Conservation (phyloP, 192 early-diverging fungal species). For the Entomortierella beljakovae region DNA sequence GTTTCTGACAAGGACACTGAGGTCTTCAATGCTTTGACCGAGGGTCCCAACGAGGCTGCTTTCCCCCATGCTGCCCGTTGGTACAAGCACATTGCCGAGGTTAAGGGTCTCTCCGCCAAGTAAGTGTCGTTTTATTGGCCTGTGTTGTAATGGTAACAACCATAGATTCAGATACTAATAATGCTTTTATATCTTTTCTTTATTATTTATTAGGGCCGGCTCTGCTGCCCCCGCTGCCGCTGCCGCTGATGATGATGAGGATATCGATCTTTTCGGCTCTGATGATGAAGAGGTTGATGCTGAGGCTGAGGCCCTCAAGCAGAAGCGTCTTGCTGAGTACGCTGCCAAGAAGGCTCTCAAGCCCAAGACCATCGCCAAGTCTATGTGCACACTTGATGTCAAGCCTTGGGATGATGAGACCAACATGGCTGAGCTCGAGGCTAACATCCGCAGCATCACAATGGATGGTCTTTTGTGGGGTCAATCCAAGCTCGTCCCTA, state of each 20-base stretch:
- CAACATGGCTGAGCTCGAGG: slow-evolving; percentile 82
- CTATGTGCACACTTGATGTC: slow-evolving; percentile 91
- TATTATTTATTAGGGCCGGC: slow-evolving; percentile 61
- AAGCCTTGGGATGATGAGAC: slow-evolving; percentile 99
- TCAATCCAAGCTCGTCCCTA: slow-evolving; percentile 77
- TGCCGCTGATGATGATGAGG: slow-evolving; percentile 89
- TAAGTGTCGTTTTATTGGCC: slow-evolving; percentile 31
- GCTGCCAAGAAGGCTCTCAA: slow-evolving; percentile 90
- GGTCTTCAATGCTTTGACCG: slow-evolving; percentile 83
- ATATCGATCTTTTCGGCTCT: slow-evolving; percentile 96
- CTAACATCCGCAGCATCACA: slow-evolving; percentile 74
- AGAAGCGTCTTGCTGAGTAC: slow-evolving; percentile 91
- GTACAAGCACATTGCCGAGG: slow-evolving; percentile 91
- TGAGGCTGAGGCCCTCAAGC: slow-evolving; percentile 90
- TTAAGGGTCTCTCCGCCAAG: slow-evolving; percentile 64
- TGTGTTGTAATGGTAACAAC: too few relatives aligned
- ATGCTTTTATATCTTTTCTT: not conserved
- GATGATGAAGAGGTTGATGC: slow-evolving; percentile 94
- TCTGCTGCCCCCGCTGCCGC: slow-evolving; percentile 65
- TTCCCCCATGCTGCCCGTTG: slow-evolving; percentile 94
- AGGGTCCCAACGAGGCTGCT: slow-evolving; percentile 75
- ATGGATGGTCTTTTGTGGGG: slow-evolving; percentile 96
- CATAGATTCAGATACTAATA: too few relatives aligned
- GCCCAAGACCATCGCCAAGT: slow-evolving; percentile 92
- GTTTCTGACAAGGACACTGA: slow-evolving; percentile 88